Conservation (phyloP, 169 alveolate genomes). For the Plasmodium knowlesi region DNA sequence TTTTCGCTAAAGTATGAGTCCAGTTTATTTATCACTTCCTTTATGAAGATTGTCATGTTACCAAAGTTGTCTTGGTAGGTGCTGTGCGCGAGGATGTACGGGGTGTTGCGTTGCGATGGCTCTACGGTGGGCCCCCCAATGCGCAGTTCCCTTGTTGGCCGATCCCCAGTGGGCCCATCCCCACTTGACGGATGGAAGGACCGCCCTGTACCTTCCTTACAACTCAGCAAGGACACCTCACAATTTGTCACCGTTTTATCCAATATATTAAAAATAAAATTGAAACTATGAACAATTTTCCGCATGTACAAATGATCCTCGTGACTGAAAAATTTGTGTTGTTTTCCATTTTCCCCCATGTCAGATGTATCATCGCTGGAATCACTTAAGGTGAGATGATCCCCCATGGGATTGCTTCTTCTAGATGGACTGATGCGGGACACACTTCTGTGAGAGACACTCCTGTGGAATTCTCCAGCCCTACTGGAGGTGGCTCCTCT, state of each 20-base stretch:
- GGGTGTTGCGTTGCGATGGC: background rate
- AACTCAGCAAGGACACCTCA: constrained; percentile 26
- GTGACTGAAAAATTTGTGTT: background rate
- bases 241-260: constrained; percentile 17
- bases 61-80: background rate
- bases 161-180: background rate
- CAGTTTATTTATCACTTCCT: constrained; percentile 40
- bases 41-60: constrained; percentile 38
- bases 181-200: background rate
- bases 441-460: background rate
- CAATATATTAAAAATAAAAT: constrained; percentile 47
- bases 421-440: background rate
- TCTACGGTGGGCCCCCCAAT: background rate
- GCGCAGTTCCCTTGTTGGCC: background rate
- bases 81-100: background rate
- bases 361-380: constrained; percentile 2
- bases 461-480: background rate
- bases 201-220: background rate
- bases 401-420: background rate
- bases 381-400: background rate
- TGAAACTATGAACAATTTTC: constrained; percentile 26
- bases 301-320: constrained; percentile 16
- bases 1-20: constrained; percentile 12
- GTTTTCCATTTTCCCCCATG: background rate
- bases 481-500: background rate